Base-by-base conservation (phyloP, 306 rosid species). In the Senna tora region DNA sequence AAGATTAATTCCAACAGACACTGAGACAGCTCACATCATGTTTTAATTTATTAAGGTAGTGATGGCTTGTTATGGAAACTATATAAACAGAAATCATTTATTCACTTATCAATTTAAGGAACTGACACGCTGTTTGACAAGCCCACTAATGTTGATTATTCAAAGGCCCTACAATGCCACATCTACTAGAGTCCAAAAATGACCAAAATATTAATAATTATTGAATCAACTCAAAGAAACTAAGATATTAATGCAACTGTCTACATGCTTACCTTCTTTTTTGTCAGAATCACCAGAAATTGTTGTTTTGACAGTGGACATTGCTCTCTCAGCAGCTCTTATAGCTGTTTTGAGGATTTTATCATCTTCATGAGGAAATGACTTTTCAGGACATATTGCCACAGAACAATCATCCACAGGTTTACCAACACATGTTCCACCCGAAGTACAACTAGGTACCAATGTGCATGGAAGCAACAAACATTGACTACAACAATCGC, bases 291-390 rank as follows among this genome's bases (percentile, higher is more conserved):
- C 86, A 56, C 77, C 84, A 46, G 84, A 66, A 58, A 70, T 30
- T 59, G 71, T 73, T 53, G 71, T 69, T 72, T 56, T 81, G 46
- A 88, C 45, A 4, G 93, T 67, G 65, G 91, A 88, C 52, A 87
- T 63, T 51, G 96, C 98, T 84, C 72, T 90, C 76, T 84, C 87
- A 55, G 91, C 91, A 69, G 95, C 90, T 64, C 81, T 90, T 83
- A 86, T 79, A 6, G 88, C 96, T 63, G 92, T 77, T 72, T 81
- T 77, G 33, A 34, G 78, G 55, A 87, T 82, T 56, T 71, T 64
- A 59, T 49, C 77, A 73, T 85, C 90, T 69, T 75, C 83, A 74
- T 19, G 56, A 69, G 87, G 80, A 77, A 21, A 70, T 13, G 76
- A 50, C 60, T 45, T 64, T 75, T 71, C 75, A 73, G 68, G 61